Conservation (phyloP, 2,329 filamentous ascomycete genomes). For the Alternaria solani region DNA sequence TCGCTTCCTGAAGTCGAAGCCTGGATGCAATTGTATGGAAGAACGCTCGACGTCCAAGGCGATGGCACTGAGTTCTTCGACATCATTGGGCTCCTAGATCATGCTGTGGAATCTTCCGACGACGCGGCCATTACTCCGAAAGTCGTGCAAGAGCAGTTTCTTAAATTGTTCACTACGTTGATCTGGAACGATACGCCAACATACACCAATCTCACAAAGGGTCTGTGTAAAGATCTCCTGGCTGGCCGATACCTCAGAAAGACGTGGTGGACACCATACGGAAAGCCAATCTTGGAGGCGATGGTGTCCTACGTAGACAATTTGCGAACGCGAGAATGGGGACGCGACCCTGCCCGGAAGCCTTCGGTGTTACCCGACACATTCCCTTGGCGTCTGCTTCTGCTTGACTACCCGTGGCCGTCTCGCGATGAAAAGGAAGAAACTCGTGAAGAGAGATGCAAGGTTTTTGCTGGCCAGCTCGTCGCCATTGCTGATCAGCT, state of each 20-base stretch:
- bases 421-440: not conserved
- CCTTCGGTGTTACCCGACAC: conserved; percentile 37
- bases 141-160: conserved; percentile 22
- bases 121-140: conserved; percentile 19
- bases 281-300: conserved; percentile 25
- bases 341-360: conserved; percentile 22
- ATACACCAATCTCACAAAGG: not conserved
- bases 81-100: conserved; percentile 7
- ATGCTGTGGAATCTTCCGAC: not conserved
- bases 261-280: conserved; percentile 22
- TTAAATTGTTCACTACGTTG: conserved; percentile 25
- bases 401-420: conserved; percentile 34
- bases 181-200: conserved; percentile 21
- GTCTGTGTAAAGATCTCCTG: not conserved
- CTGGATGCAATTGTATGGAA: conserved; percentile 39
- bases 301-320: conserved; percentile 29
- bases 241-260: conserved; percentile 1
- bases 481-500: conserved; percentile 23
- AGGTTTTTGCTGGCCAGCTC: conserved; percentile 27
- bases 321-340: conserved; percentile 34
- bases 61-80: not conserved
- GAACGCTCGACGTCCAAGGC: not conserved
- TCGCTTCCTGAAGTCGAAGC: conserved; percentile 16
- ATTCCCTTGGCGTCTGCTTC: conserved; percentile 33
- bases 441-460: conserved; percentile 22